Conservation (phyloP, 169 alveolate species). For the Cryptosporidium bovis region DNA sequence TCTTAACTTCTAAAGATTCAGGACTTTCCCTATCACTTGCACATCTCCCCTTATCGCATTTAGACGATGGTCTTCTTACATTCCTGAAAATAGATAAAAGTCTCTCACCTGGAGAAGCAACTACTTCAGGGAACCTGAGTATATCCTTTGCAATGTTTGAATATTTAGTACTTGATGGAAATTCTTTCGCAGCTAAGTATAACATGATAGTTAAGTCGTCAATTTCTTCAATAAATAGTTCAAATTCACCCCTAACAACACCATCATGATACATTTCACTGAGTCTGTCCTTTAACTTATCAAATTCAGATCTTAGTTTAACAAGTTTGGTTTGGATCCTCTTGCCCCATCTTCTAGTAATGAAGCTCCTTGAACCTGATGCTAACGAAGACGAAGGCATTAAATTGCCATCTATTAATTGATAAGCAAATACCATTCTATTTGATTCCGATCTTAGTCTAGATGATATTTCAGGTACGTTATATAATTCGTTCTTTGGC, state of each 20-base stretch:
- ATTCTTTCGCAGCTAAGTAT: constrained; percentile 37
- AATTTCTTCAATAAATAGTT: constrained; percentile 33
- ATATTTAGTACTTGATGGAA: constrained; percentile 7
- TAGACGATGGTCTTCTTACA: neutral
- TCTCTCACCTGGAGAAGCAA: constrained; percentile 45
- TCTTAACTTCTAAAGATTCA: constrained; percentile 15
- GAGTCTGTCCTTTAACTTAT: constrained; percentile 14
- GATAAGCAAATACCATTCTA: constrained; percentile 39
- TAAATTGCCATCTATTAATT: constrained; percentile 30
- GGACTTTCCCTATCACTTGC: neutral
- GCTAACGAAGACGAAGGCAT: constrained; percentile 51
- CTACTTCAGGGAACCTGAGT: constrained; percentile 66
- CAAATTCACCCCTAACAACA: constrained; percentile 38
- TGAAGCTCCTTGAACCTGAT: constrained; percentile 24
- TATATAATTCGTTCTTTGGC: constrained; percentile 26
- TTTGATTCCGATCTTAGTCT: constrained; percentile 41
- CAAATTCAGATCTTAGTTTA: constrained; percentile 15
- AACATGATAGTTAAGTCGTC: constrained; percentile 68
- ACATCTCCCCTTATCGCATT: neutral
- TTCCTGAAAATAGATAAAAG: constrained; percentile 20
- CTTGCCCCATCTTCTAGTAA: constrained; percentile 64
- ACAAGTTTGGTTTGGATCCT: constrained; percentile 10
- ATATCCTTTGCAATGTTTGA: constrained; percentile 39
- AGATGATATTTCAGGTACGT: constrained; percentile 32
- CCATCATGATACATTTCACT: constrained; percentile 57